Percentiles rank a stretch among this genome's conserved stretches.
Conservation (phyloP, 2,329 filamentous ascomycete species). For the Cladosporium oxysporum region DNA sequence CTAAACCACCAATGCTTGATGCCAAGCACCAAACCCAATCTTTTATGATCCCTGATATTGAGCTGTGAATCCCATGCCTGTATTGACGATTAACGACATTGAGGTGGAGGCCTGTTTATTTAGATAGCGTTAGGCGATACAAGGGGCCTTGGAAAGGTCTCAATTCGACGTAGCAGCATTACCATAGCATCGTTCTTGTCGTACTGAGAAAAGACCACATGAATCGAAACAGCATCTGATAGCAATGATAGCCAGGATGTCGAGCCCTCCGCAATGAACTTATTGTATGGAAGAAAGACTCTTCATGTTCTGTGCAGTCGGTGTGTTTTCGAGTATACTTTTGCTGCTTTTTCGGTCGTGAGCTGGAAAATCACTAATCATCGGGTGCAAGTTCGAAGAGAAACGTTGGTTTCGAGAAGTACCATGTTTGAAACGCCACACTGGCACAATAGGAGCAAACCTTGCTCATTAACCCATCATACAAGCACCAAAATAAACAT, state of each 20-base stretch:
- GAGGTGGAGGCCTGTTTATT: background rate
- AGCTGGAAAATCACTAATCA: background rate
- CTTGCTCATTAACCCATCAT: too few species aligned
- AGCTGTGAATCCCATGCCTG: too few species aligned
- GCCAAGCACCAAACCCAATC: rapidly evolving
- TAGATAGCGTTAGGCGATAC: background rate
- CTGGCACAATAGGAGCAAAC: too few species aligned
- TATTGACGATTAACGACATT: background rate
- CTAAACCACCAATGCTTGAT: background rate
- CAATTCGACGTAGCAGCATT: background rate
- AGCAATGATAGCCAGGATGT: background rate
- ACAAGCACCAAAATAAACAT: too few species aligned
- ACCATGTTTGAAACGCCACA: too few species aligned
- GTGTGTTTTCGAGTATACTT: background rate
- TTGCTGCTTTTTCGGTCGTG: background rate
- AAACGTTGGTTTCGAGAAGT: background rate
- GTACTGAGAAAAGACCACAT: background rate
- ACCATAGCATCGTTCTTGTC: background rate
- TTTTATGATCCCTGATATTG: too few species aligned
- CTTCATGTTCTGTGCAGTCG: too few species aligned
- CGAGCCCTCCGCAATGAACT: background rate
- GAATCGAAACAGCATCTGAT: background rate
- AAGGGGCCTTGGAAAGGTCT: rapidly evolving
- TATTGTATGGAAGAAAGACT: too few species aligned
- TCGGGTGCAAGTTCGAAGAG: too few species aligned